Evolutionary conservation across 108 stramenopile species (phyloP).

Genomic region (Asterionellopsis glacialis): DNA sequence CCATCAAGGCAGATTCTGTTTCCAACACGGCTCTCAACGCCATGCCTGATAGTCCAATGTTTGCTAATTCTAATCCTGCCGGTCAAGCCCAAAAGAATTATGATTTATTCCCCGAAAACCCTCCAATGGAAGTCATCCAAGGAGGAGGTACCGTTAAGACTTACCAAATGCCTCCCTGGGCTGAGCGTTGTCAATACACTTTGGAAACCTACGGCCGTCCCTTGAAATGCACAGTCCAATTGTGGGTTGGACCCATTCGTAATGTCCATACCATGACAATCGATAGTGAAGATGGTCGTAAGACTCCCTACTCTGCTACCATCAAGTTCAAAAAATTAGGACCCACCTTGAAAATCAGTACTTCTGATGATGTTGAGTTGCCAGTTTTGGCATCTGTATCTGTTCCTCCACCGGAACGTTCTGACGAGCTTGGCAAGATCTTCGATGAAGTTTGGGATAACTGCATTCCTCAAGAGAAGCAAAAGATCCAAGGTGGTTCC

Average conservation of each 20-base stretch:
- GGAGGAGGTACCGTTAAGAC: slow-evolving; percentile 64
- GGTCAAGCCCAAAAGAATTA: neutral
- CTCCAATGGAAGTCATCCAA: slow-evolving; percentile 53
- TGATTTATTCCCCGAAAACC: slow-evolving; percentile 42
- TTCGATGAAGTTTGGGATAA: slow-evolving; percentile 51
- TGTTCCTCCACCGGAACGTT: slow-evolving; percentile 50
- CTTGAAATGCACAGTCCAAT: slow-evolving; percentile 51
- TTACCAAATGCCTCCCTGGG: slow-evolving; percentile 57
- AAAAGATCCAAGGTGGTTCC: slow-evolving; percentile 42
- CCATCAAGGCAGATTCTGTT: slow-evolving; percentile 2
- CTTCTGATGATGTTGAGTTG: slow-evolving; percentile 44
- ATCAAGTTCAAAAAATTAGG: slow-evolving; percentile 70
- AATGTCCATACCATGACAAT: slow-evolving; percentile 52
- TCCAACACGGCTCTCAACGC: neutral
- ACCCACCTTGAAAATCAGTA: slow-evolving; percentile 47
- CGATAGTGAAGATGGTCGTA: slow-evolving; percentile 51
- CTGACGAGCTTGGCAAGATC: slow-evolving; percentile 39
- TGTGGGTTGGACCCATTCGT: slow-evolving; percentile 72
- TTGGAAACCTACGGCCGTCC: slow-evolving; percentile 64
- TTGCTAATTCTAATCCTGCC: no score
- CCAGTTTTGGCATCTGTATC: slow-evolving; percentile 54
- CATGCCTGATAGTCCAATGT: no score
- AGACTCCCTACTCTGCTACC: slow-evolving; percentile 50
- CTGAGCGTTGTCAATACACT: slow-evolving; percentile 45
- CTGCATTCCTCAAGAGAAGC: slow-evolving; percentile 33